phyloP scores from a whole-genome alignment of 1,284 basidiomycete species.

The Thecaphora thlaspeos region DNA sequence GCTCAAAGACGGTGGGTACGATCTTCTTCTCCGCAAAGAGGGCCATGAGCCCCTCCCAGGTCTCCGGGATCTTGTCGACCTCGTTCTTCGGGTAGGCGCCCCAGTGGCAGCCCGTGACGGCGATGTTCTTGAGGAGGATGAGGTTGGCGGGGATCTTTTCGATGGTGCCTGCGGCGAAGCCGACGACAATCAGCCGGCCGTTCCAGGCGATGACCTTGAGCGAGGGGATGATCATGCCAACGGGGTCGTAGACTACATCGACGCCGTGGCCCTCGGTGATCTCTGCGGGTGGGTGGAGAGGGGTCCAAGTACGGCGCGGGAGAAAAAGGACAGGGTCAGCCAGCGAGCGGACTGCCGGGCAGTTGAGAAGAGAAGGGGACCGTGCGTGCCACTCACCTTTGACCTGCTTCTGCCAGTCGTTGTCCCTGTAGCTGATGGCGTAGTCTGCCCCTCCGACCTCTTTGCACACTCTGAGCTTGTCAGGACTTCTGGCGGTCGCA shows the following conservation, averaged over 20 bases:
- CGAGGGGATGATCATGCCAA: conserved; percentile 47
- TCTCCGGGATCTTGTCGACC: conserved; percentile 66
- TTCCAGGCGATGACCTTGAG: conserved; percentile 75
- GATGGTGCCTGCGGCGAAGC: conserved; percentile 60
- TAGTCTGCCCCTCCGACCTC: conserved; percentile 44
- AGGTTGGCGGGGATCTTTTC: conserved; percentile 65
- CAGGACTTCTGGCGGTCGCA: conserved; percentile 44
- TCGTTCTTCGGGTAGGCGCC: conserved; percentile 62
- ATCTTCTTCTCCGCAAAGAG: conserved; percentile 69
- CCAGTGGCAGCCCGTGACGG: conserved; percentile 46
- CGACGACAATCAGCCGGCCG: conserved; percentile 84
- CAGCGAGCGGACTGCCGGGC: no score
- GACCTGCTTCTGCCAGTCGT: conserved; percentile 49
- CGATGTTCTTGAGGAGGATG: conserved; percentile 85
- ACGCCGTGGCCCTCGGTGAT: conserved; percentile 46
- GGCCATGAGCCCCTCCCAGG: conserved; percentile 75
- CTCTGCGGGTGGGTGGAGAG: no score
- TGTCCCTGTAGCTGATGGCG: conserved; percentile 49
- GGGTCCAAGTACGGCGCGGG: no score
- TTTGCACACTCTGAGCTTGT: conserved; percentile 48
- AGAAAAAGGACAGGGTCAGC: conserved; percentile 1
- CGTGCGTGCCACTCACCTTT: conserved; percentile 23
- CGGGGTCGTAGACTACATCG: conserved; percentile 64
- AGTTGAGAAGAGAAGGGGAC: no score
- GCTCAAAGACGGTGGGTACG: conserved; percentile 72